A percentile compares a stretch with the other conserved stretches of the same genome.
These are phyloP conservation scores for Marchantia paleacea DNA, from an alignment of 225 moss, liverwort and hornwort genomes.

Conservation along the genomic window DNA sequence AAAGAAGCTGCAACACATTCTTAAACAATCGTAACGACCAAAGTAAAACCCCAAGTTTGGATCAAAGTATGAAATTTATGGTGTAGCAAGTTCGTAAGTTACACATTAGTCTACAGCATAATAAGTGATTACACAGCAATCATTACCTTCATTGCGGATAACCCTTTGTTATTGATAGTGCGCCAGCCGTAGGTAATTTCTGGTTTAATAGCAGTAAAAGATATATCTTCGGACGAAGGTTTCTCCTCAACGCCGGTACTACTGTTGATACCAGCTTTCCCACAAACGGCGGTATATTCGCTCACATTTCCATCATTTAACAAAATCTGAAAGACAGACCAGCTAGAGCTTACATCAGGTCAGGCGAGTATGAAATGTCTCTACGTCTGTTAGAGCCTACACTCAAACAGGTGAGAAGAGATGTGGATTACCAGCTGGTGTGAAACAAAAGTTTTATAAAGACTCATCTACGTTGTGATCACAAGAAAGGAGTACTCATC, in stretches of 20 bases:
- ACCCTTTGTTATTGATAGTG: constrained; percentile 62
- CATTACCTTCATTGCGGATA: constrained; percentile 62
- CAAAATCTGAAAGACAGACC: constrained; percentile 44
- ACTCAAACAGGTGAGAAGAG: background rate
- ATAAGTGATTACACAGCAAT: too few relatives aligned
- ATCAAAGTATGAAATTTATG: too few relatives aligned
- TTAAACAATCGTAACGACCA: too few relatives aligned
- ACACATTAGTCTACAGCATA: too few relatives aligned
- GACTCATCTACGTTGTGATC: background rate
- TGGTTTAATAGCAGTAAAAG: background rate
- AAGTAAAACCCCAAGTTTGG: too few relatives aligned
- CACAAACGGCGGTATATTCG: constrained; percentile 34
- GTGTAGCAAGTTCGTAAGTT: too few relatives aligned
- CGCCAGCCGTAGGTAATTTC: constrained; percentile 30
- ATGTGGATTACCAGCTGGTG: background rate
- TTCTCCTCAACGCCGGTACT: background rate
- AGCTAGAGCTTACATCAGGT: background rate
- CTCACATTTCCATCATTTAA: constrained; percentile 78
- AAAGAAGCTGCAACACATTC: too few relatives aligned
- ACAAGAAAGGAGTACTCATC: background rate
- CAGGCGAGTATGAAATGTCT: background rate
- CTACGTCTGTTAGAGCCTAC: background rate
- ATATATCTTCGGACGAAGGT: background rate
- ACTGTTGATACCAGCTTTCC: background rate
- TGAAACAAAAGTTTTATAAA: background rate